phyloP scores from a whole-genome alignment of 176 grass and related monocot species.

The Neostapfia colusana region DNA sequence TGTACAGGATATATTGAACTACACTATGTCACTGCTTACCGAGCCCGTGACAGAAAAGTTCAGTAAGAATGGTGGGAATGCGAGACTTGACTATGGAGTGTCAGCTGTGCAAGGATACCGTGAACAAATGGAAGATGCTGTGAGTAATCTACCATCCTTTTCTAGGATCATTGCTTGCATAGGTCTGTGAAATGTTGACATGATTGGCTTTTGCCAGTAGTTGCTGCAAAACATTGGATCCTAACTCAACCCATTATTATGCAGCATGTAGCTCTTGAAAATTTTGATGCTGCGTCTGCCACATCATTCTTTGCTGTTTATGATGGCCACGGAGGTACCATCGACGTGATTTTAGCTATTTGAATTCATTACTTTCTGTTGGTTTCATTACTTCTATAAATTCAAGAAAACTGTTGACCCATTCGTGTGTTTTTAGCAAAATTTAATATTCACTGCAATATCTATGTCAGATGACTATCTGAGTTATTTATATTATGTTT shows the following conservation, averaged over 20 bases:
- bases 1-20: constrained; percentile 33
- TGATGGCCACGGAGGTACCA: constrained; percentile 54
- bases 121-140: constrained; percentile 45
- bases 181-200: not conserved
- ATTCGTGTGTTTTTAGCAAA: not conserved
- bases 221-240: constrained; percentile 9
- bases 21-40: not conserved
- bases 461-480: not conserved
- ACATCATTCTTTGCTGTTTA: constrained; percentile 64
- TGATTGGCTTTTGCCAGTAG: constrained; percentile 8
- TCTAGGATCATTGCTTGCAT: not conserved
- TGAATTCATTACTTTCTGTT: constrained; percentile 10
- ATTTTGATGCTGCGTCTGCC: constrained; percentile 26
- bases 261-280: constrained; percentile 32
- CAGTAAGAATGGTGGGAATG: constrained; percentile 22
- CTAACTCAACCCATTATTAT: constrained; percentile 22
- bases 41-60: not conserved
- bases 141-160: constrained; percentile 33
- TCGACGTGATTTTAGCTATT: constrained; percentile 14
- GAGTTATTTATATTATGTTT: constrained; percentile 16
- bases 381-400: not conserved
- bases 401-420: not conserved
- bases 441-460: not conserved
- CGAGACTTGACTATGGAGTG: constrained; percentile 21
- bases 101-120: constrained; percentile 49